phyloP scores from a whole-genome alignment of 2,329 filamentous ascomycete species.

The Hypoxylon sp. region DNA sequence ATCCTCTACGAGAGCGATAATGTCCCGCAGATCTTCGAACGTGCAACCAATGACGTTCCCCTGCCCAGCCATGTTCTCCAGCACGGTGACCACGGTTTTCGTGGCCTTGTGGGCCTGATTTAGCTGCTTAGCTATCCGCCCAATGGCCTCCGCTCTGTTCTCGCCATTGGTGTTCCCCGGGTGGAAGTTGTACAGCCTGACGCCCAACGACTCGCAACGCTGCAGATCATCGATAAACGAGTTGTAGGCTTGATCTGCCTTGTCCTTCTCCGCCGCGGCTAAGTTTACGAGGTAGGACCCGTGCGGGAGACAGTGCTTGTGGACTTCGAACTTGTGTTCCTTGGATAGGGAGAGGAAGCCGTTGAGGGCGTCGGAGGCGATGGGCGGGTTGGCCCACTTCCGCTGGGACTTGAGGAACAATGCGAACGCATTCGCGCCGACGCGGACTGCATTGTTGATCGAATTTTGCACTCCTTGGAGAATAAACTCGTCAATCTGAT shows the following conservation, averaged over 20 bases:
- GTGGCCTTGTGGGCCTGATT: conserved; percentile 86
- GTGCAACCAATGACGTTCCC: conserved; percentile 88
- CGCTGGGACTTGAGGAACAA: conserved; percentile 96
- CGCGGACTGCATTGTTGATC: conserved; percentile 79
- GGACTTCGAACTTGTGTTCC: conserved; percentile 76
- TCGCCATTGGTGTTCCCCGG: conserved; percentile 83
- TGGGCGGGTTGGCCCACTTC: conserved; percentile 88
- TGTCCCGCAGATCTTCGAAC: conserved; percentile 87
- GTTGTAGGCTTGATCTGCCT: conserved; percentile 86
- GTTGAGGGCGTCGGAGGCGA: conserved; percentile 74
- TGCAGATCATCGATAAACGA: conserved; percentile 89
- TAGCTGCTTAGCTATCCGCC: conserved; percentile 82
- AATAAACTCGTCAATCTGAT: conserved; percentile 29
- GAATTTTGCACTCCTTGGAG: conserved; percentile 85
- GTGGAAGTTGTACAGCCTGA: conserved; percentile 97
- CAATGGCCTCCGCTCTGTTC: conserved; percentile 75
- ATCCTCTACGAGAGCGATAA: conserved; percentile 83
- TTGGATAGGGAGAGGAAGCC: conserved; percentile 77
- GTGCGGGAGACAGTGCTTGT: conserved; percentile 84
- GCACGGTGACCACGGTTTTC: conserved; percentile 79
- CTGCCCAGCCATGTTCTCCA: conserved; percentile 95
- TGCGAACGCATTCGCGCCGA: conserved; percentile 93
- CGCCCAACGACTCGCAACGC: conserved; percentile 87
- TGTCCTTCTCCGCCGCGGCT: conserved; percentile 82
- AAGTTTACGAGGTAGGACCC: conserved; percentile 97